Percentiles rank a stretch among this genome's conserved stretches.
These are phyloP conservation scores for Salvia miltiorrhiza DNA, from an alignment of 257 asterid species.

Conservation along the genomic window DNA sequence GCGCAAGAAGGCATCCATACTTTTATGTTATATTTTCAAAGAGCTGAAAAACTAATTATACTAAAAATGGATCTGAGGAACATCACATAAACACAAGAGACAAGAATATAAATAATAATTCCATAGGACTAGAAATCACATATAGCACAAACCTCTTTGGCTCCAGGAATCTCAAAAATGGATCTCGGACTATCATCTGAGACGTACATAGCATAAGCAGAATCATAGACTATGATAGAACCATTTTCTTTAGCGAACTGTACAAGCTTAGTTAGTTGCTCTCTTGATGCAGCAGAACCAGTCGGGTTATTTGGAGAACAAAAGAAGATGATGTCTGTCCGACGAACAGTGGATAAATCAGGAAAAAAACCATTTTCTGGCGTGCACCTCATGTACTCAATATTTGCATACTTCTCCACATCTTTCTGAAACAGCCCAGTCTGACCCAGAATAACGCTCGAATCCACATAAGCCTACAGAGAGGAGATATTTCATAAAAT, in stretches of 20 bases:
- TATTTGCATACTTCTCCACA: slow-evolving; percentile 75
- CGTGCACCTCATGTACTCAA: slow-evolving; percentile 94
- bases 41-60: too few species aligned
- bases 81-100: background rate
- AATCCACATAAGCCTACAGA: slow-evolving; percentile 87
- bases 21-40: too few species aligned
- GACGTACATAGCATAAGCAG: slow-evolving; percentile 97
- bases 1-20: background rate
- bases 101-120: background rate
- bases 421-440: slow-evolving; percentile 85
- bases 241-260: slow-evolving; percentile 89
- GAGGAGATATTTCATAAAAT: slow-evolving; percentile 8
- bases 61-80: background rate
- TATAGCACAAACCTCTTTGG: slow-evolving; percentile 64
- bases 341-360: slow-evolving; percentile 62
- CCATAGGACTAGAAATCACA: background rate
- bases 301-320: slow-evolving; percentile 99
- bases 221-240: slow-evolving; percentile 86
- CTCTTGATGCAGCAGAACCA: slow-evolving; percentile 90
- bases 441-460: slow-evolving; percentile 95
- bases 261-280: slow-evolving; percentile 80
- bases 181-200: slow-evolving; percentile 89
- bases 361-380: slow-evolving; percentile 96
- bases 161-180: slow-evolving; percentile 95
- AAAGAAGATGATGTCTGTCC: slow-evolving; percentile 82